phyloP scores from a whole-genome alignment of 2,329 filamentous ascomycete species.

The Fusarium sarcochroum region DNA sequence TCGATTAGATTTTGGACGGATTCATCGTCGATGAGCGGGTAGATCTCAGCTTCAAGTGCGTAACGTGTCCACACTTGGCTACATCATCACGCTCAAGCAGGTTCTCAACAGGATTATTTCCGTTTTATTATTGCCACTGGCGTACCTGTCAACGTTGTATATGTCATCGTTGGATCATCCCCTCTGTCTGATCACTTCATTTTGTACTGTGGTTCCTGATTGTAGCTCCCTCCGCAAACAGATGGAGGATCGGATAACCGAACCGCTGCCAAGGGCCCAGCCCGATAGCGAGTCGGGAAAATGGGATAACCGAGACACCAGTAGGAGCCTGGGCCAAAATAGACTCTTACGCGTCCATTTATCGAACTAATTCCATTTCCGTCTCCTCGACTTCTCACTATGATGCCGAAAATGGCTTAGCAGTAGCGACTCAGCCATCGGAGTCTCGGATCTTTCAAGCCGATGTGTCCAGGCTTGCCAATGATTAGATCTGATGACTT shows the following conservation, averaged over 20 bases:
- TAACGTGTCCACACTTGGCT: background rate
- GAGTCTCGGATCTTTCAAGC: background rate
- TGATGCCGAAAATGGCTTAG: slow-evolving; percentile 8
- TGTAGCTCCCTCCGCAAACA: background rate
- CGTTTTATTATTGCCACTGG: background rate
- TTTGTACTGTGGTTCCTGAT: too few relatives aligned
- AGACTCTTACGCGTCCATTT: background rate
- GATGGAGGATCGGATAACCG: background rate
- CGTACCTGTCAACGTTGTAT: background rate
- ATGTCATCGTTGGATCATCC: background rate
- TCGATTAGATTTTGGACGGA: slow-evolving; percentile 8
- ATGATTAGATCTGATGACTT: background rate
- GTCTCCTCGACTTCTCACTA: background rate
- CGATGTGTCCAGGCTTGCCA: too few relatives aligned
- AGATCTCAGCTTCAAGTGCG: background rate
- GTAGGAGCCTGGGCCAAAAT: background rate
- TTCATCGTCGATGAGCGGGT: slow-evolving; percentile 1
- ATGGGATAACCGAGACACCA: slow-evolving; percentile 2
- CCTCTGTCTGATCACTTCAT: background rate
- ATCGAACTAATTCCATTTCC: slow-evolving; percentile 11
- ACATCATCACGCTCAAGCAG: background rate
- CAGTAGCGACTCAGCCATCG: background rate
- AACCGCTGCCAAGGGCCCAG: background rate
- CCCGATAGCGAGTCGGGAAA: background rate
- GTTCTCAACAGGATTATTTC: background rate